Conservation (phyloP, 495 filamentous ascomycete species). For the Gamarada debralockiae region DNA sequence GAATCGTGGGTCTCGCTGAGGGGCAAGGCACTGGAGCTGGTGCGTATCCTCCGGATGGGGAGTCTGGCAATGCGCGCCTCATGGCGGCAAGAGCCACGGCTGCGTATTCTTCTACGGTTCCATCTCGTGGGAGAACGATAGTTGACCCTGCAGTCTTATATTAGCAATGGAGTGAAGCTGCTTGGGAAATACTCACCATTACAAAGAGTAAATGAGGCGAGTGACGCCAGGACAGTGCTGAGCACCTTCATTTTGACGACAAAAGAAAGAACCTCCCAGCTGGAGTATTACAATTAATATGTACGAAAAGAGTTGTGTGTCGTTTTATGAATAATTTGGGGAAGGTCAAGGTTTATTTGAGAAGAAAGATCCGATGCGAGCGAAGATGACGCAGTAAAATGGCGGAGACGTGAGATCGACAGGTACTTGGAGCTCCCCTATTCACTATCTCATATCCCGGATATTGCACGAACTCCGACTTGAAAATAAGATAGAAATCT, state of each 20-base stretch:
- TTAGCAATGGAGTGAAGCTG: not conserved
- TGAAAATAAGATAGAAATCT: no score
- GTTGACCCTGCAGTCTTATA: conserved; percentile 1
- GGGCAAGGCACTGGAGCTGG: conserved; percentile 52
- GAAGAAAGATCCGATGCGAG: no score
- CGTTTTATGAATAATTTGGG: no score
- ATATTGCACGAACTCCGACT: no score
- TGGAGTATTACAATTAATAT: not conserved
- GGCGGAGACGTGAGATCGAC: not conserved
- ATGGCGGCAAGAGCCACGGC: conserved; percentile 6
- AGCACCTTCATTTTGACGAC: conserved; percentile 3
- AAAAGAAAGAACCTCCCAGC: not conserved
- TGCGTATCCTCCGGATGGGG: conserved; percentile 51
- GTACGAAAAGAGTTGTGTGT: not conserved
- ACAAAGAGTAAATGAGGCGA: not conserved
- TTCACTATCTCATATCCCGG: no score
- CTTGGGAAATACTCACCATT: not conserved
- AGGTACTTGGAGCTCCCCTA: not conserved
- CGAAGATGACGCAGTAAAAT: no score
- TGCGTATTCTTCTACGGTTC: conserved; percentile 14
- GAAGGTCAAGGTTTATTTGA: no score
- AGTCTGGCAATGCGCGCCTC: conserved; percentile 38
- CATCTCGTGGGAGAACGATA: conserved; percentile 19
- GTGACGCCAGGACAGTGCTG: not conserved
- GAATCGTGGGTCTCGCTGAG: conserved; percentile 38